Conservation (phyloP, 768 basidiomycete genomes). For the Rhizopogon vesiculosus region DNA sequence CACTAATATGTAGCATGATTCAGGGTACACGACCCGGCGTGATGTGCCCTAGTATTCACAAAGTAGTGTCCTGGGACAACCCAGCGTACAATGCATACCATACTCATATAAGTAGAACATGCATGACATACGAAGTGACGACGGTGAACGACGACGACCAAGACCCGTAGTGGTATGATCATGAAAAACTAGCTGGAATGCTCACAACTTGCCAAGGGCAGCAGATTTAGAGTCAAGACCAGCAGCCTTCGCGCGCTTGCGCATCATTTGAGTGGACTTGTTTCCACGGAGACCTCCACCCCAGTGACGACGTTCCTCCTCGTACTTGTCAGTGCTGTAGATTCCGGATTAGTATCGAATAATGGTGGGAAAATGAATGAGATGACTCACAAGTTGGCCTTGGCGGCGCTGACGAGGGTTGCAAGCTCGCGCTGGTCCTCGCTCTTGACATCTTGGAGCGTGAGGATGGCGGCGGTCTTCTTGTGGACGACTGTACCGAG, state of each 20-base stretch:
- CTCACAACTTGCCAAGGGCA: constrained; percentile 61
- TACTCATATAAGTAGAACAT: neutral
- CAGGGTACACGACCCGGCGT: neutral
- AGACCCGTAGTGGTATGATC: neutral
- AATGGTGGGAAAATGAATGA: neutral
- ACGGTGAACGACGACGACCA: neutral
- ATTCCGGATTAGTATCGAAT: neutral
- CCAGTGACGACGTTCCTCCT: constrained; percentile 88
- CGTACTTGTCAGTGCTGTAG: constrained; percentile 83
- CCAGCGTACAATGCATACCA: neutral
- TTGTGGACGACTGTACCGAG: constrained; percentile 98
- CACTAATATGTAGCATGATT: neutral
- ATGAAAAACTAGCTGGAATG: neutral
- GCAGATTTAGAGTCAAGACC: constrained; percentile 61
- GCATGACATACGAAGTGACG: neutral
- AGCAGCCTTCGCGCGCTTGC: constrained; percentile 89
- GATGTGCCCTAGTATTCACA: neutral
- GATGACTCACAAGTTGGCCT: constrained; percentile 89
- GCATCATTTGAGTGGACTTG: constrained; percentile 91
- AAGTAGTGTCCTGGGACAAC: neutral
- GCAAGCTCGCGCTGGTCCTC: constrained; percentile 94
- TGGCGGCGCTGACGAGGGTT: constrained; percentile 87
- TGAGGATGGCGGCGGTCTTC: constrained; percentile 92
- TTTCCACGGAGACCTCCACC: constrained; percentile 94
- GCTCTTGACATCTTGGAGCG: constrained; percentile 89